Percentiles rank a stretch among this genome's conserved stretches.
Conservation (phyloP, 2,329 filamentous ascomycete genomes). For the Venturia asperata region DNA sequence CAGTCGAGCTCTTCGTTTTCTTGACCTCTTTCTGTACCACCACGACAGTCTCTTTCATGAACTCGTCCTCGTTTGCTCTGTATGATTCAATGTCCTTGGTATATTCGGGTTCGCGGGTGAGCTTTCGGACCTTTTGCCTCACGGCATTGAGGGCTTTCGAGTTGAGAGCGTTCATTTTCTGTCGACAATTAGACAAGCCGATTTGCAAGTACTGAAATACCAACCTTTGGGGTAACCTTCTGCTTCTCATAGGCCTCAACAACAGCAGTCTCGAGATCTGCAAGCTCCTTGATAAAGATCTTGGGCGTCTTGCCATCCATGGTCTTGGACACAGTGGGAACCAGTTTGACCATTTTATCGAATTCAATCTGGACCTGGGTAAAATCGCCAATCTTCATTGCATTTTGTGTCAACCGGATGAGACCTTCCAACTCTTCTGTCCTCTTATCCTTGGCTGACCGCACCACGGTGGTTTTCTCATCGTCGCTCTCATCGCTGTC, state of each 20-base stretch:
- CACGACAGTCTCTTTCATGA: constrained; percentile 78
- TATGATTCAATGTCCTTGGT: constrained; percentile 81
- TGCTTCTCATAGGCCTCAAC: constrained; percentile 92
- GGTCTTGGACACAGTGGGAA: constrained; percentile 43
- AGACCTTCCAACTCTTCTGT: constrained; percentile 87
- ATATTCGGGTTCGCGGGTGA: constrained; percentile 75
- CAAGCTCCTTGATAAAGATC: constrained; percentile 84
- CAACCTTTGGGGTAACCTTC: constrained; percentile 74
- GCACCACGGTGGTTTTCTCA: constrained; percentile 77
- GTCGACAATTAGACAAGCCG: background rate
- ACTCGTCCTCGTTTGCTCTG: constrained; percentile 74
- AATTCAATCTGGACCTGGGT: constrained; percentile 28
- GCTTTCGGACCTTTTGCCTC: constrained; percentile 98
- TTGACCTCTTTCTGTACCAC: constrained; percentile 52
- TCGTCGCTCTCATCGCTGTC: constrained; percentile 64
- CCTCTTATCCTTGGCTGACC: constrained; percentile 97
- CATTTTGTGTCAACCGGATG: constrained; percentile 89
- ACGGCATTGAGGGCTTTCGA: constrained; percentile 91
- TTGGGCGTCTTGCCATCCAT: constrained; percentile 75
- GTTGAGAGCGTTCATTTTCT: constrained; percentile 96
- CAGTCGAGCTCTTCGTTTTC: constrained; percentile 46
- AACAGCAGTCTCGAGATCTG: constrained; percentile 90
- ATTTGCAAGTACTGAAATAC: background rate
- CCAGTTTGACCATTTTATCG: constrained; percentile 51
- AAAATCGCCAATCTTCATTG: constrained; percentile 83